Evolutionary conservation across 345 rosid genomes (phyloP).

Genomic region (Populus nigra): DNA sequence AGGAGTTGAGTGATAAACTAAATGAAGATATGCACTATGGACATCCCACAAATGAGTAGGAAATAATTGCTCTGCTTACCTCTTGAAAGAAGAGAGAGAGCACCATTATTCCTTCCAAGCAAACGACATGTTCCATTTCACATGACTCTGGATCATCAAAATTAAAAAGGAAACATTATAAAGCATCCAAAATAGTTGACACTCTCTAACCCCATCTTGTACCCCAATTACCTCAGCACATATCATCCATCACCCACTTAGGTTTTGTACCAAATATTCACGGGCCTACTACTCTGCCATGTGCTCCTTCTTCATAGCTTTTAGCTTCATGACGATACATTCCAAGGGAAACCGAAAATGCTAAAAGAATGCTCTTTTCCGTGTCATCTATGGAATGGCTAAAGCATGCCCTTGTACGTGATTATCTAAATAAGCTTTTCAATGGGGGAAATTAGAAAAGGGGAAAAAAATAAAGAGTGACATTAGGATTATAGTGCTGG

Average conservation of each 20-base stretch:
- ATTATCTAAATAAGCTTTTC: background rate
- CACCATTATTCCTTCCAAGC: conserved; percentile 5
- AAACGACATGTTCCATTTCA: conserved; percentile 16
- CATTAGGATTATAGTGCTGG: background rate
- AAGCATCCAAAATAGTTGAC: conserved; percentile 39
- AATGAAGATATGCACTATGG: conserved; percentile 24
- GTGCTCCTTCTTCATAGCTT: conserved; percentile 10
- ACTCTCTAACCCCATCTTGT: conserved; percentile 26
- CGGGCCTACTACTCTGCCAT: conserved; percentile 2
- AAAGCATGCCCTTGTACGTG: background rate
- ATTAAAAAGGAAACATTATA: conserved; percentile 21
- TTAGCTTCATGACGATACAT: background rate
- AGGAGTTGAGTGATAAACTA: conserved; percentile 32
- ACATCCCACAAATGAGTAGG: conserved; percentile 42
- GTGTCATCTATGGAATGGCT: background rate
- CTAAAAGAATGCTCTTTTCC: background rate
- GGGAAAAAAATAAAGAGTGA: background rate
- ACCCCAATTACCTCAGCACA: background rate
- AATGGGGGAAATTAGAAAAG: background rate
- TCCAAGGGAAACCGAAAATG: background rate
- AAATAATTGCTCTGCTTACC: conserved; percentile 38
- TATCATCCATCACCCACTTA: background rate
- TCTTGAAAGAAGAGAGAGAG: conserved; percentile 3
- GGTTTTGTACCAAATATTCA: background rate
- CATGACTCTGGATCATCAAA: conserved; percentile 17